Conservation (phyloP, 306 rosid genomes). For the Cyamopsis tetragonoloba region DNA sequence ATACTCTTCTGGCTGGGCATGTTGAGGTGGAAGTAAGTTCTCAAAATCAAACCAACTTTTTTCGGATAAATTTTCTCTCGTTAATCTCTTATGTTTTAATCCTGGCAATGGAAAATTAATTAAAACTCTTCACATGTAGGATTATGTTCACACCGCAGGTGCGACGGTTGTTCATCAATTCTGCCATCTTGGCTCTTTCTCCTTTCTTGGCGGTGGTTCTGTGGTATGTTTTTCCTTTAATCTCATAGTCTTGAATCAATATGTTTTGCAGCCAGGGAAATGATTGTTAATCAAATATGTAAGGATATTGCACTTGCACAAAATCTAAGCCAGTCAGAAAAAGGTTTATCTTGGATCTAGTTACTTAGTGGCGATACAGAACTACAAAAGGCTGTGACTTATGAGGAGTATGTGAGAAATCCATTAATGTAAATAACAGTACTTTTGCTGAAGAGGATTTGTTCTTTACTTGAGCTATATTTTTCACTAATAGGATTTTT, state of each 20-base stretch:
- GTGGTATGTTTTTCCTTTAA: constrained; percentile 55
- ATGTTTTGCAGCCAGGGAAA: background rate
- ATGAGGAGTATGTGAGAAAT: background rate
- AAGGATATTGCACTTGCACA: background rate
- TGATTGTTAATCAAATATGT: background rate
- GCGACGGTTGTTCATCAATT: constrained; percentile 83
- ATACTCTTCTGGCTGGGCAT: constrained; percentile 87
- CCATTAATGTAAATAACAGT: too few relatives aligned
- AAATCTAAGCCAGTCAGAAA: background rate
- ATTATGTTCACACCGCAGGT: constrained; percentile 85
- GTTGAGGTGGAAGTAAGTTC: constrained; percentile 79
- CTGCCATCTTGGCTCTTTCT: constrained; percentile 79
- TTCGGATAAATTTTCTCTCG: background rate
- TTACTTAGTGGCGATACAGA: background rate
- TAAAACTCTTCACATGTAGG: constrained; percentile 48
- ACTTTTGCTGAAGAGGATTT: too few relatives aligned
- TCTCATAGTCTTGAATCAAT: constrained; percentile 5
- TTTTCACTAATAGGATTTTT: too few relatives aligned
- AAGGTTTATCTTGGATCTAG: background rate
- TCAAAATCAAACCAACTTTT: constrained; percentile 2
- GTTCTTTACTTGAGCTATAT: too few relatives aligned
- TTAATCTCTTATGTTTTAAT: background rate
- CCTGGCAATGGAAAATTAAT: constrained; percentile 21
- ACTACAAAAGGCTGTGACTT: background rate
- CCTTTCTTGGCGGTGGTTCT: constrained; percentile 90